A percentile compares a stretch with the other conserved stretches of the same genome.
Evolutionary conservation across 2,329 filamentous ascomycete species (phyloP).

Genomic region (Fusarium brevicatenulatum): DNA sequence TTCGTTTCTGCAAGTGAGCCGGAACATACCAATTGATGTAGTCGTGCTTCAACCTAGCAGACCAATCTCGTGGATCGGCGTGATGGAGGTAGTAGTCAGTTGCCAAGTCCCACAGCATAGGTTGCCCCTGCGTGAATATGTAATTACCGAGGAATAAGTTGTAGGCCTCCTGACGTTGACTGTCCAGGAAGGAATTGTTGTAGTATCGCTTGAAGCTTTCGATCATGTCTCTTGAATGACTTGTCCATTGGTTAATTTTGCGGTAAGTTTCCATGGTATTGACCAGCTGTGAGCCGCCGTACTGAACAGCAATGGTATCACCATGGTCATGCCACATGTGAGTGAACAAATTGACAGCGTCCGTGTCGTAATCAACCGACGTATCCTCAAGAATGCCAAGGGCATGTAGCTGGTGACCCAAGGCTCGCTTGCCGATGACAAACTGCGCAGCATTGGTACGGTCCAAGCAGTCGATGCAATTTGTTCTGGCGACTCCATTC

Average conservation of each 20-base stretch:
- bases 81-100: constrained; percentile 98
- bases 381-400: constrained; percentile 85
- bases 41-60: constrained; percentile 68
- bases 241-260: constrained; percentile 99
- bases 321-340: constrained; percentile 99
- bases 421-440: constrained; percentile 92
- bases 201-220: constrained; percentile 99
- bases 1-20: constrained; percentile 71
- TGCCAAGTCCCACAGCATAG: constrained; percentile 95
- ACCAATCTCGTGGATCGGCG: constrained; percentile 79
- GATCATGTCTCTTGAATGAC: constrained; percentile 97
- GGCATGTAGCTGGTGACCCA: constrained; percentile 91
- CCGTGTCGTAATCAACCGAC: constrained; percentile 89
- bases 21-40: constrained; percentile 94
- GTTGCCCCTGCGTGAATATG: constrained; percentile 84
- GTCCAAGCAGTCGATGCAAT: constrained; percentile 98
- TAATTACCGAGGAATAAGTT: constrained; percentile 98
- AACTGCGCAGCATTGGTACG: constrained; percentile 98
- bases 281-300: constrained; percentile 95
- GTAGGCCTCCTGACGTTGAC: constrained; percentile 97
- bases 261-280: constrained; percentile 99
- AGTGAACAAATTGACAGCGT: constrained; percentile 95
- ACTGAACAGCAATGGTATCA: constrained; percentile 97
- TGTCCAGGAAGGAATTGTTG: constrained; percentile 97
- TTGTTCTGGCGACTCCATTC: constrained; percentile 92